Conservation (phyloP, 352 stramenopile species). For the Globisporangium lucens region DNA sequence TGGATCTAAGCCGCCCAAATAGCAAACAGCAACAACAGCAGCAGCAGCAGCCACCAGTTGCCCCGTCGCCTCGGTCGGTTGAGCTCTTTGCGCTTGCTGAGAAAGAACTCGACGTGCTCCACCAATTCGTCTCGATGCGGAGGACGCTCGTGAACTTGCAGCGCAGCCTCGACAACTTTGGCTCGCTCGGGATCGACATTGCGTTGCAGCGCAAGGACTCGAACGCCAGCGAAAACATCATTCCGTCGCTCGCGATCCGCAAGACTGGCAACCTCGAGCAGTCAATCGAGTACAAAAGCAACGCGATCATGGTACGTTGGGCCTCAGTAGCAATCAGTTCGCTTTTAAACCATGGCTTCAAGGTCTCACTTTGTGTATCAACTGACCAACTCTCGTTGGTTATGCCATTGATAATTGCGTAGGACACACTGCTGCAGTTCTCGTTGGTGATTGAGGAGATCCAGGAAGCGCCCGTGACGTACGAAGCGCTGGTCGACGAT, state of each 20-base stretch:
- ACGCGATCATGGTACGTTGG: constrained; percentile 45
- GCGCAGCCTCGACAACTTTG: constrained; percentile 44
- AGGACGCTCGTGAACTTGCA: constrained; percentile 51
- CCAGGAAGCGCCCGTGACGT: constrained; percentile 45
- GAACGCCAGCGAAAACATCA: constrained; percentile 2
- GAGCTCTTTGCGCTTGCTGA: constrained; percentile 40
- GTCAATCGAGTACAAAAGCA: constrained; percentile 50
- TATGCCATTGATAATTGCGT: not conserved
- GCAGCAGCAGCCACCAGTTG: not conserved
- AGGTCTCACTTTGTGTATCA: not conserved
- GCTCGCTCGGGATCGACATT: constrained; percentile 26
- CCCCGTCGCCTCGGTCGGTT: not conserved
- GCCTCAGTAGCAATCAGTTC: not conserved
- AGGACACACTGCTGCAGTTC: constrained; percentile 64
- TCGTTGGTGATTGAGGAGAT: constrained; percentile 52
- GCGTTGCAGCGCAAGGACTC: constrained; percentile 24
- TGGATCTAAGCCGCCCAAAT: constrained; percentile 4
- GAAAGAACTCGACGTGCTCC: constrained; percentile 36
- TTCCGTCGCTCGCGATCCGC: constrained; percentile 11
- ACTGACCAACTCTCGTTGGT: not conserved
- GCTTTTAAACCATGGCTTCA: not conserved
- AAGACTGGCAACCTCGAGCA: constrained; percentile 37
- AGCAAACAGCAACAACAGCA: not conserved
- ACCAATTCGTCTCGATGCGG: constrained; percentile 50
- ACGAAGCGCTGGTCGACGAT: constrained; percentile 28